Base-by-base conservation (phyloP, 1,284 basidiomycete species). In the Ustilago bromivora region DNA sequence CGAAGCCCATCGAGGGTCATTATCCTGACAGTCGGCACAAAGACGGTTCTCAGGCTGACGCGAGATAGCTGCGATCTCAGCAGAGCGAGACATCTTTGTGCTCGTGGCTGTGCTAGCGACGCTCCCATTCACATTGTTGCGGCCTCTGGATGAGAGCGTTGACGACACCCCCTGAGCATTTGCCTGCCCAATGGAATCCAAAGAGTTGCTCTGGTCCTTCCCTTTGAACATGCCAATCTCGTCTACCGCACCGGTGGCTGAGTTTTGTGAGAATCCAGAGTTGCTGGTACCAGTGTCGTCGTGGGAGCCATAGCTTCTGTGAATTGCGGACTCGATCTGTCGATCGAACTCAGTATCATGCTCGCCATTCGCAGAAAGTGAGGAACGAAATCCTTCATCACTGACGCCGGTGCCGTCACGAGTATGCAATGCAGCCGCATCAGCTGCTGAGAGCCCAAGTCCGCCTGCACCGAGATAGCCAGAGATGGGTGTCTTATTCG, bases 1-100 rank as follows among this genome's bases (percentile, higher is more conserved):
- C 3, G 85, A 86, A 6, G 87, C 85, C 87, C 87, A 87, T 9
- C 79, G 87, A 2, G 89, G 88, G 17, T 84, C 81, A 15, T 79
- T 76, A 13, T 82, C 84, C 2, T 84, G 83, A 73, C 88, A 89
- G 79, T 89, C 88, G 8, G 88, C 88, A 63, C 88, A 89, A 9
- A 52, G 72, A 17, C 70, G 66, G 66, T 89, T 89, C 53, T 82
- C 84, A 0, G 85, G 81, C 54, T 78, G 38, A 35, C 83, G 83
- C 23, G 86, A 85, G 10, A 88, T 81, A 34, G 69, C 62, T 38
- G 82, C 81, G 35, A 88, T 72, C 66, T 86, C 82, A 43, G 74
- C 68, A 40, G 74, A 66, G 17, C 74, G 67, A 13, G 67, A 71
- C 57, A 67, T 64, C 34, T 76, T 76, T 6, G 68, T 76, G 53